phyloP scores from a whole-genome alignment of 1,284 basidiomycete genomes.

The Fistulina hepatica region DNA sequence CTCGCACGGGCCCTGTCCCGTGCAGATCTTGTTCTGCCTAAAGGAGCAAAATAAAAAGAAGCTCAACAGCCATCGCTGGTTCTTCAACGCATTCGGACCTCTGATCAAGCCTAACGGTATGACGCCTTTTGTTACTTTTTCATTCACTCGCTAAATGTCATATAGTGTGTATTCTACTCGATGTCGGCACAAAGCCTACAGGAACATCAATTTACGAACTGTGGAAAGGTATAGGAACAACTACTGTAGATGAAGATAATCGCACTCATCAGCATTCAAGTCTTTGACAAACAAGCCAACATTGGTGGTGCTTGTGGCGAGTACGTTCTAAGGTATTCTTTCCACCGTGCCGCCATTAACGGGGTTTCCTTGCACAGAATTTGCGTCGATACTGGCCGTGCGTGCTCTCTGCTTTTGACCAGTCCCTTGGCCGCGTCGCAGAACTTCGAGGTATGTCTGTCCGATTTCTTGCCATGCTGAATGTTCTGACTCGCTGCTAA shows the following conservation, averaged over 20 bases:
- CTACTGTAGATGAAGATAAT: neutral
- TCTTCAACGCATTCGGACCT: constrained; percentile 93
- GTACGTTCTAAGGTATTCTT: constrained; percentile 31
- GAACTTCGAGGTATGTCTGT: constrained; percentile 64
- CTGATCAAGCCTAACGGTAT: constrained; percentile 73
- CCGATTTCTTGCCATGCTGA: neutral
- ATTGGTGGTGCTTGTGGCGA: constrained; percentile 95
- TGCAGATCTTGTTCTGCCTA: constrained; percentile 89
- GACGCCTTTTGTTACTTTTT: constrained; percentile 13
- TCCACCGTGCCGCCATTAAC: constrained; percentile 1
- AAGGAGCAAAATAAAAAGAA: constrained; percentile 98
- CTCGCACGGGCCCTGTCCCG: constrained; percentile 69
- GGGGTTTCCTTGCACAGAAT: constrained; percentile 58
- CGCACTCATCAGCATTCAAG: constrained; percentile 22
- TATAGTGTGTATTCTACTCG: constrained; percentile 73
- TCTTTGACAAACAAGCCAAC: constrained; percentile 82
- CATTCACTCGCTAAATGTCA: constrained; percentile 1
- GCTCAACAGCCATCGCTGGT: constrained; percentile 89
- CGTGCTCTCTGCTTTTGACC: constrained; percentile 68
- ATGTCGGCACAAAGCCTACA: constrained; percentile 91
- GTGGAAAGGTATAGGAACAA: constrained; percentile 68
- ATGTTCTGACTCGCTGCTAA: constrained; percentile 8
- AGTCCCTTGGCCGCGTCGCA: constrained; percentile 87
- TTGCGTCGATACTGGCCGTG: constrained; percentile 73
- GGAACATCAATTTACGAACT: constrained; percentile 91